A percentile compares a stretch with the other conserved stretches of the same genome.
Conservation (phyloP, 1,139 yeast species). For the Diutina sp. region DNA sequence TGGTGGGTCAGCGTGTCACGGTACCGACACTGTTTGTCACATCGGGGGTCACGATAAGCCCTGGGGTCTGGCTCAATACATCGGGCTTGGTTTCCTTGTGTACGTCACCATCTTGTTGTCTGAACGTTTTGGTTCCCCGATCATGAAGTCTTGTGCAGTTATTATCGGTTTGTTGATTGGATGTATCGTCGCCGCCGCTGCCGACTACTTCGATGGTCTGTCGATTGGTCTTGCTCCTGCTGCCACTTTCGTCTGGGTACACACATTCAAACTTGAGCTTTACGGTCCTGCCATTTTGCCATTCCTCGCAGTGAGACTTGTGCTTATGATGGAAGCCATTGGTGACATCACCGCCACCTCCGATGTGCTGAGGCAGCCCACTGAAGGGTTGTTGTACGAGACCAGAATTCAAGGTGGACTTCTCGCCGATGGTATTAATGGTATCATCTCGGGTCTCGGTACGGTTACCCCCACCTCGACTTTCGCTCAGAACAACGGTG, state of each 20-base stretch:
- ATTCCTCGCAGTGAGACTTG: slow-evolving; percentile 67
- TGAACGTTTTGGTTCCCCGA: slow-evolving; percentile 85
- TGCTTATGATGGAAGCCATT: slow-evolving; percentile 80
- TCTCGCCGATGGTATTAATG: slow-evolving; percentile 67
- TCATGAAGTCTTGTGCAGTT: slow-evolving; percentile 88
- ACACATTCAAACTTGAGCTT: slow-evolving; percentile 60
- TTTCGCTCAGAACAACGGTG: slow-evolving; percentile 94
- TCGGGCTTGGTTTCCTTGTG: slow-evolving; percentile 80
- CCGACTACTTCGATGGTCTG: slow-evolving; percentile 58
- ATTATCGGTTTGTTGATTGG: slow-evolving; percentile 75
- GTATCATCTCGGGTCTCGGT: slow-evolving; percentile 59
- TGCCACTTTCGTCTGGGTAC: slow-evolving; percentile 77
- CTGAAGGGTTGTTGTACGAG: slow-evolving; percentile 70
- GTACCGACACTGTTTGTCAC: slow-evolving; percentile 25
- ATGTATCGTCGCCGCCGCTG: slow-evolving; percentile 83
- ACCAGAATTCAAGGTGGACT: slow-evolving; percentile 88
- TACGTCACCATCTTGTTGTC: slow-evolving; percentile 57
- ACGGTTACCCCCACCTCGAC: slow-evolving; percentile 81
- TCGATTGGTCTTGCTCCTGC: slow-evolving; percentile 61
- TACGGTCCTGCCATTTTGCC: slow-evolving; percentile 87
- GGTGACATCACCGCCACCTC: slow-evolving; percentile 91
- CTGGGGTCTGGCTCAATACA: slow-evolving; percentile 78
- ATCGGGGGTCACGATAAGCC: slow-evolving; percentile 19
- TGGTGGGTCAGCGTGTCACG: slow-evolving; percentile 67
- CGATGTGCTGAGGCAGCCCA: slow-evolving; percentile 75